These are phyloP conservation scores for Botrytis aclada DNA, from an alignment of 2,329 filamentous ascomycete species.

Conservation along the genomic window DNA sequence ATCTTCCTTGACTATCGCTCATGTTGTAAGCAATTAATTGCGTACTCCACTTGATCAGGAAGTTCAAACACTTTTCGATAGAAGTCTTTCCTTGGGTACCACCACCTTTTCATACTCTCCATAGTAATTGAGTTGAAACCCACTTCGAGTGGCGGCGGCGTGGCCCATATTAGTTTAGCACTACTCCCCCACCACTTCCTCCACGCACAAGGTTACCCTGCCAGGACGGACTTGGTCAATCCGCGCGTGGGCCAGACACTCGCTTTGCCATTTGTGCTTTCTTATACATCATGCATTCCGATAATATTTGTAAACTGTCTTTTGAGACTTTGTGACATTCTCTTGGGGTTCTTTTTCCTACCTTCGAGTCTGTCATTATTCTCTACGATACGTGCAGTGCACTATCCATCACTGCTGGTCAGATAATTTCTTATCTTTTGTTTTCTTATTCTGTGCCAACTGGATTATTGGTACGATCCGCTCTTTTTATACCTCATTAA, in stretches of 20 bases:
- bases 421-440: constrained; percentile 31
- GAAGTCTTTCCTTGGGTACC: background rate
- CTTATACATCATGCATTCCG: constrained; percentile 38
- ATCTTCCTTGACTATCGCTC: background rate
- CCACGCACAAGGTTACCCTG: constrained; percentile 18
- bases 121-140: constrained; percentile 25
- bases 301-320: constrained; percentile 27
- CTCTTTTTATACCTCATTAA: constrained; percentile 22
- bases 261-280: constrained; percentile 20
- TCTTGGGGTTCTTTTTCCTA: constrained; percentile 30
- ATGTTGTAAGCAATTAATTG: constrained; percentile 11
- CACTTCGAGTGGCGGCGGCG: constrained; percentile 21
- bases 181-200: constrained; percentile 20
- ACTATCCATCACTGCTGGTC: constrained; percentile 37
- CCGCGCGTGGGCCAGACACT: constrained; percentile 33
- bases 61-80: constrained; percentile 6
- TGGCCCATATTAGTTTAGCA: constrained; percentile 20
- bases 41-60: background rate
- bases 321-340: constrained; percentile 26
- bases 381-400: constrained; percentile 31
- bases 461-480: constrained; percentile 34
- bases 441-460: constrained; percentile 33
- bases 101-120: constrained; percentile 12
- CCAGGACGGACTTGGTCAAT: constrained; percentile 27
- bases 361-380: constrained; percentile 29